Evolutionary conservation across 2,329 filamentous ascomycete species (phyloP).

Genomic region (Diplodia seriata): DNA sequence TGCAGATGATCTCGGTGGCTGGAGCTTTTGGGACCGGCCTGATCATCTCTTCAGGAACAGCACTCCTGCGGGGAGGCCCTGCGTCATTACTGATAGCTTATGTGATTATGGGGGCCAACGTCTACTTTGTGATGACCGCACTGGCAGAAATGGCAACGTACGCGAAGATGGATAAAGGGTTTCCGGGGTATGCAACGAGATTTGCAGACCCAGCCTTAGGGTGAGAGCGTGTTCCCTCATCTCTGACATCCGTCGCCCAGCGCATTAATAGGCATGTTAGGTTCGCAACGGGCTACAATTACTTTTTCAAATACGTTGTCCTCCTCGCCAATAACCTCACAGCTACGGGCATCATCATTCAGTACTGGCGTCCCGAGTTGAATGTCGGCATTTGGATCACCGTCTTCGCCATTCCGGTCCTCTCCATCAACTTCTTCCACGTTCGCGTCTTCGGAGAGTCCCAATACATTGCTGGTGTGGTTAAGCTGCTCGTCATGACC

Average conservation of each 20-base stretch:
- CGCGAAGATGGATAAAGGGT: constrained; percentile 77
- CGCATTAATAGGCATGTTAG: not conserved
- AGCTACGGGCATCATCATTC: constrained; percentile 75
- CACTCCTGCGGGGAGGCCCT: constrained; percentile 47
- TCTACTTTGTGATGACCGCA: constrained; percentile 75
- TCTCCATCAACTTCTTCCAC: constrained; percentile 72
- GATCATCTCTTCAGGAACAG: constrained; percentile 33
- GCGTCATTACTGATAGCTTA: constrained; percentile 56
- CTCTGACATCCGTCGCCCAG: not conserved
- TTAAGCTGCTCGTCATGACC: constrained; percentile 75
- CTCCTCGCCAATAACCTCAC: constrained; percentile 77
- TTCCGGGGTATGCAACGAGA: constrained; percentile 76
- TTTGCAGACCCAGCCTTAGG: constrained; percentile 76
- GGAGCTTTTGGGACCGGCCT: constrained; percentile 33
- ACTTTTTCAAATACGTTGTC: constrained; percentile 72
- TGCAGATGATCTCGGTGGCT: constrained; percentile 30
- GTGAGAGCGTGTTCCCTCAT: constrained; percentile 8
- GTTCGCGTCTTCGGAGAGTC: constrained; percentile 77
- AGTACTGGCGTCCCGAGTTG: constrained; percentile 71
- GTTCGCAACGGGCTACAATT: constrained; percentile 82
- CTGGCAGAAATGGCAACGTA: constrained; percentile 75
- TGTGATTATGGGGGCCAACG: constrained; percentile 67
- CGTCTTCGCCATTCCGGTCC: constrained; percentile 74
- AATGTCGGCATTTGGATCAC: constrained; percentile 75
- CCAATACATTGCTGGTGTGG: constrained; percentile 78